Conservation (phyloP, 345 rosid genomes). For the Kandelia obovata region DNA sequence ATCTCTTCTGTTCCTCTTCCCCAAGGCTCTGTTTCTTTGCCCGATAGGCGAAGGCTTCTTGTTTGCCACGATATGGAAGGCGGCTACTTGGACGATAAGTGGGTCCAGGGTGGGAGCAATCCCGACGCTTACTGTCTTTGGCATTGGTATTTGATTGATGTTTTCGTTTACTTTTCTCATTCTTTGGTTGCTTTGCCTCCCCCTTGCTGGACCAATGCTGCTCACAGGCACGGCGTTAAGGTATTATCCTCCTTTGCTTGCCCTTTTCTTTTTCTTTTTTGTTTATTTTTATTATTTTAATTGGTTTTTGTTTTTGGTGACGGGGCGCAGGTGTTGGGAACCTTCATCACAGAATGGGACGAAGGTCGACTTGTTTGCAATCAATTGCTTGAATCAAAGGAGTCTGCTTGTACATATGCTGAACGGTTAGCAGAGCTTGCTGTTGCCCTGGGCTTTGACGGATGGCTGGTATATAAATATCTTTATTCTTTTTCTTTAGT, state of each 20-base stretch:
- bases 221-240: conserved; percentile 86
- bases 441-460: conserved; percentile 66
- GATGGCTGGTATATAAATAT: conserved; percentile 68
- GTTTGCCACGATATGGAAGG: conserved; percentile 86
- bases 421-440: conserved; percentile 72
- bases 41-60: conserved; percentile 54
- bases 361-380: conserved; percentile 59
- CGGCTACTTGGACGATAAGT: conserved; percentile 70
- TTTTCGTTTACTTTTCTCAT: conserved; percentile 83
- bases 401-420: conserved; percentile 65
- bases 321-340: conserved; percentile 60
- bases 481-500: background rate
- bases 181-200: conserved; percentile 77
- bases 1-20: conserved; percentile 50
- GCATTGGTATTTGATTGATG: conserved; percentile 92
- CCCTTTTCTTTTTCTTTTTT: background rate
- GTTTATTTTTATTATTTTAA: too few species aligned
- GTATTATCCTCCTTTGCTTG: conserved; percentile 21
- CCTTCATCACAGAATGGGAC: conserved; percentile 82
- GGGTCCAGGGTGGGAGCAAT: conserved; percentile 79
- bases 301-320: too few species aligned
- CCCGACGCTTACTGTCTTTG: conserved; percentile 58
- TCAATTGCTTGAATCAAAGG: conserved; percentile 58
- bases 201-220: conserved; percentile 88
- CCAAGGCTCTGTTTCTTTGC: conserved; percentile 20